phyloP scores from a whole-genome alignment of 139 green algal species.

The Micractinium conductrix region DNA sequence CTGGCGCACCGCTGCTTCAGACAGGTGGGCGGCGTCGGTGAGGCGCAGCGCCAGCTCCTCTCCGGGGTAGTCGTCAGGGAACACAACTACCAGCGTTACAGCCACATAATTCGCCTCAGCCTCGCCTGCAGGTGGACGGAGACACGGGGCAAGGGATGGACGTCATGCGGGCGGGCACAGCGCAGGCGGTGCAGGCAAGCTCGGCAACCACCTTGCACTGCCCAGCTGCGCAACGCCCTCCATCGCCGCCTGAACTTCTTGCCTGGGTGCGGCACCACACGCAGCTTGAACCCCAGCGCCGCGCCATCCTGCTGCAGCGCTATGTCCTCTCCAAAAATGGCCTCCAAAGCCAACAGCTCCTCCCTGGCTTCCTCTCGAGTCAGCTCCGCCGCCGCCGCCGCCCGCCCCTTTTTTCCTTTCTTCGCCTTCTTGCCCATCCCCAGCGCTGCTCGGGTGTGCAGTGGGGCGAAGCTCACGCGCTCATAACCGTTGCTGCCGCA shows the following conservation, averaged over 20 bases:
- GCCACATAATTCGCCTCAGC: conserved; percentile 62
- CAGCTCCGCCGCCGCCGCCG: conserved; percentile 13
- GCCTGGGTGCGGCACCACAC: conserved; percentile 68
- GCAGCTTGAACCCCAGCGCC: conserved; percentile 57
- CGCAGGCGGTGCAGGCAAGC: not conserved
- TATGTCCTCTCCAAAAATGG: conserved; percentile 67
- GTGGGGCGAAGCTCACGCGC: too few species aligned
- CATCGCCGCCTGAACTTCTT: not conserved
- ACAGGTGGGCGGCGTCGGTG: conserved; percentile 18
- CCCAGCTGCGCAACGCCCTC: not conserved
- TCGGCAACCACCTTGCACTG: too few species aligned
- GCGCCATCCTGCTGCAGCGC: conserved; percentile 50
- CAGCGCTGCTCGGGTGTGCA: too few species aligned
- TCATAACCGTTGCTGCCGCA: too few species aligned
- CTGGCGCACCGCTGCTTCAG: conserved; percentile 4
- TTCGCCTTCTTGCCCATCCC: conserved; percentile 51
- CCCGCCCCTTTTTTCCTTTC: conserved; percentile 38
- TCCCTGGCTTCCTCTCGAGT: conserved; percentile 39
- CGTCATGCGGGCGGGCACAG: not conserved
- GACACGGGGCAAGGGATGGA: too few species aligned
- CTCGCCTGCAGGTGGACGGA: not conserved
- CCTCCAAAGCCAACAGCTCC: conserved; percentile 58
- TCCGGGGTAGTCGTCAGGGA: conserved; percentile 32
- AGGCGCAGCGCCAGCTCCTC: conserved; percentile 42
- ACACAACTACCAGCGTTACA: conserved; percentile 57